Evolutionary conservation across 2,329 filamentous ascomycete genomes (phyloP), one percentile per base, ranked within the genome.

Genomic region (Tolypocladium sp.): DNA sequence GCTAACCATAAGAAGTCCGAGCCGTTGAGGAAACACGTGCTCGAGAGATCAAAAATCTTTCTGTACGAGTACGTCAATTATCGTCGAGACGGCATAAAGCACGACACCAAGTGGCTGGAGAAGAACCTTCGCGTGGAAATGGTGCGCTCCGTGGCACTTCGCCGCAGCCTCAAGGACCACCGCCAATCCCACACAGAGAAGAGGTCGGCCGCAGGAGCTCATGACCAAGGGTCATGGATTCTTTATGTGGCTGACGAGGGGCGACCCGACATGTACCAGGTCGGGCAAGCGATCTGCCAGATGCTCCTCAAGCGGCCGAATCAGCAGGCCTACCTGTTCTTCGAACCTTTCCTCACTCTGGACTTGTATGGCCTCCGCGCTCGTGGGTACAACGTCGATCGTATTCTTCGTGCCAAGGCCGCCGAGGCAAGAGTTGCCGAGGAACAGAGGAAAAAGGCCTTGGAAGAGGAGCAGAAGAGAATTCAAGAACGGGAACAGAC

Each of bases 351-450:
- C 63, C 77, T 99, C 42, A 93, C 90, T 60, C 86, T 94, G 10
- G 91, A 93, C 65, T 79, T 99, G 30, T 83, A 89, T 54, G 87
- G 92, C 57, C 77, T 99, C 46, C 87, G 91, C 66, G 86, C 87
- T 61, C 91, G 94, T 63, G 94, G 94, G 2, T 97, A 97, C 78
- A 97, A 99, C 65, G 94, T 99, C 44, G 91, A 97, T 68, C 88
- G 94, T 56, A 97, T 99, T 62, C 80, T 99, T 27, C 85, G 91
- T 42, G 88, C 88, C 58, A 95, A 95, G 75, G 91, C 89, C 25
- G 90, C 90, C 2, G 92, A 97, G 72, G 90, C 91, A 7, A 85
- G 90, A 57, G 86, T 97, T 63, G 92, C 91, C 0, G 92, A 97
- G 68, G 89, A 90, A 66, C 86, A 91, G 70, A 83, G 90, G 55